Base-by-base conservation (phyloP, 345 rosid species). In the Salix suchowensis region DNA sequence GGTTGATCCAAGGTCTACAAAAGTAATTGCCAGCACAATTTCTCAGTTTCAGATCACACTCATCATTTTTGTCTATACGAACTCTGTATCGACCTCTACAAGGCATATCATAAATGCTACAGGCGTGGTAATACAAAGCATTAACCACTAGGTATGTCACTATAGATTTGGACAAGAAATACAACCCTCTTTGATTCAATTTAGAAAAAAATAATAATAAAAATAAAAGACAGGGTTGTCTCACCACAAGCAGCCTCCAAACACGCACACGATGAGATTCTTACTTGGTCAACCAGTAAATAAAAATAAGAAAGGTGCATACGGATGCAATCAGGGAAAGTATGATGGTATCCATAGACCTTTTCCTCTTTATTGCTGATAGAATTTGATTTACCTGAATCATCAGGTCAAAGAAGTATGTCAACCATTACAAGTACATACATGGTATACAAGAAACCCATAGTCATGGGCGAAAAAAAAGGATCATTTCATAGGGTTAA, bases 211-310 rank as follows among this genome's bases (percentile, higher is more conserved):
- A n/a, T n/a, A 8, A 10, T 11, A 23, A 52, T 37, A 12, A 78
- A 68, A 32, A 46, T 36, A 34, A 44, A 40, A 68, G 66, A 48
- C 28, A 34, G 52, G 32, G 52, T 69, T 78, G 60, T 46, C 64
- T 54, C 78, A 16, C 86, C 78, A 72, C 71, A 79, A 64, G 58
- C 70, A 39, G 52, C 60, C 32, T 65, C 84, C 74, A 62, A 42
- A 42, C 18, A 16, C 10, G 44, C 58, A 32, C 50, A 78, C 81
- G 19, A 75, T 28, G 65, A 73, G 46, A 78, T 75, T 82, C 73
- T 86, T 83, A 93, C 91, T 93, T 96, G 79, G 91, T 88, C 88
- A 96, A 74, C 99, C 99, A 96, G 81, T 96, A 93, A 76, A 96
- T 86, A 75, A 96, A 87, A 71, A 96, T 93, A 75, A 93, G 97